Conservation (phyloP, 2,329 filamentous ascomycete species). For the Epichloe gansuensis region DNA sequence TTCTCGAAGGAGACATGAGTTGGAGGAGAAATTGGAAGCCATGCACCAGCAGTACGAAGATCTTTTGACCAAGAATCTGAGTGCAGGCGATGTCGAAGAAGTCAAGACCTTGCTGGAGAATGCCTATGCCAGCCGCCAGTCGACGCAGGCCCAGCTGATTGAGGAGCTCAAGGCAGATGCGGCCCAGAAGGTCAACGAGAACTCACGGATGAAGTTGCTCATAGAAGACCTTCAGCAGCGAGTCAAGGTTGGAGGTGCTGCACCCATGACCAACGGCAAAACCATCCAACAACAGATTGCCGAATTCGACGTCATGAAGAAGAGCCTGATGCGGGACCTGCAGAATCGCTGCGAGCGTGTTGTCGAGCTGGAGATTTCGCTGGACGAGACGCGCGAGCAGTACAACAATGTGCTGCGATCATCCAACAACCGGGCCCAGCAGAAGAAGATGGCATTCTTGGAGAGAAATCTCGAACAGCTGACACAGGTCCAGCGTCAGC, state of each 20-base stretch:
- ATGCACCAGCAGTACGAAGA: constrained; percentile 78
- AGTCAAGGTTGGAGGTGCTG: constrained; percentile 45
- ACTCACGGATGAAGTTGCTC: constrained; percentile 65
- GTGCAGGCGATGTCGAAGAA: constrained; percentile 68
- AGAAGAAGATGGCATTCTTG: constrained; percentile 99
- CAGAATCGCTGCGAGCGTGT: constrained; percentile 98
- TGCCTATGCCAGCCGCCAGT: constrained; percentile 63
- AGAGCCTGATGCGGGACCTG: constrained; percentile 95
- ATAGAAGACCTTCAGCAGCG: constrained; percentile 70
- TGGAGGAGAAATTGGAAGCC: constrained; percentile 62
- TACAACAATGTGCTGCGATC: constrained; percentile 97
- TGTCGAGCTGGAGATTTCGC: constrained; percentile 92
- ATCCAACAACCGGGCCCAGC: constrained; percentile 95
- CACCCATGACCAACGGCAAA: constrained; percentile 67
- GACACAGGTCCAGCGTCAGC: constrained; percentile 90
- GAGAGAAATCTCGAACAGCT: constrained; percentile 97
- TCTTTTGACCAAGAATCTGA: constrained; percentile 66
- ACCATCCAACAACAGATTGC: constrained; percentile 95
- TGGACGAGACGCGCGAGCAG: constrained; percentile 95
- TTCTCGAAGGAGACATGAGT: constrained; percentile 57
- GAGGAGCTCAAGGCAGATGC: constrained; percentile 70
- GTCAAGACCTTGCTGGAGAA: constrained; percentile 70
- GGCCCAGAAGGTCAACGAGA: constrained; percentile 66
- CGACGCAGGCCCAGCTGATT: constrained; percentile 59
- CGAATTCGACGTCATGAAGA: constrained; percentile 99